Evolutionary conservation across 2,329 filamentous ascomycete species (phyloP), one percentile per base, ranked within the genome.

Genomic region (Trichoderma atroviride): DNA sequence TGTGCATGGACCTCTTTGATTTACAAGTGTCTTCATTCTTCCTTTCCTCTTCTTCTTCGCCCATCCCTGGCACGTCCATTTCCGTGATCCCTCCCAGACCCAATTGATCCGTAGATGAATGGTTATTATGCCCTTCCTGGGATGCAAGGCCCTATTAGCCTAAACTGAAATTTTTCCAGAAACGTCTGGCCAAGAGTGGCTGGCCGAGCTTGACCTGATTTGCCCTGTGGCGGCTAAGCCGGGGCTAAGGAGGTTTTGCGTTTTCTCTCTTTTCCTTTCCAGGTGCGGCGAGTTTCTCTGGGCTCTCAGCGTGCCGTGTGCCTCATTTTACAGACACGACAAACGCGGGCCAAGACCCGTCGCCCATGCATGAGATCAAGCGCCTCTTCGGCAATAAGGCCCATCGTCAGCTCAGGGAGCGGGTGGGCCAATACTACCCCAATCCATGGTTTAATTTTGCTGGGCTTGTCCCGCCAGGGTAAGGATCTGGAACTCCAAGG

Each of bases 141-240:
- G 27, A 7, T 52, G 31, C 29, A 52, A 24, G 55, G n/a, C 40
- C 64, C 13, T 59, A 67, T 59, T 67, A 67, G 64, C 31, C 64
- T 67, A 67, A 67, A 67, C 64, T 58, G 55, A 47, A 67, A 56
- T 52, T n/a, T 55, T 66, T 67, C 64, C 53, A 67, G 64, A 67
- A 67, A 67, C 19, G 64, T 57, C 64, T 67, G 55, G 64, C 50
- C 63, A 50, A 50, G 57, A 50, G 61, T 56, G 61, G 61, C 61
- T 66, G 63, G 53, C 53, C 37, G 16, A 29, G 63, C 63, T 58
- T 57, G 63, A 43, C 64, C 37, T 16, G 58, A 52, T 27, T 52
- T 29, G 55, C 33, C 19, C 33, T 22, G 64, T 52, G 64, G 64
- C 64, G 64, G 55, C 55, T 14, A 22, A 50, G 29, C 64, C 64